These are phyloP conservation scores for Amphibolis antarctica DNA, from an alignment of 106 monocot species.

Conservation along the genomic window DNA sequence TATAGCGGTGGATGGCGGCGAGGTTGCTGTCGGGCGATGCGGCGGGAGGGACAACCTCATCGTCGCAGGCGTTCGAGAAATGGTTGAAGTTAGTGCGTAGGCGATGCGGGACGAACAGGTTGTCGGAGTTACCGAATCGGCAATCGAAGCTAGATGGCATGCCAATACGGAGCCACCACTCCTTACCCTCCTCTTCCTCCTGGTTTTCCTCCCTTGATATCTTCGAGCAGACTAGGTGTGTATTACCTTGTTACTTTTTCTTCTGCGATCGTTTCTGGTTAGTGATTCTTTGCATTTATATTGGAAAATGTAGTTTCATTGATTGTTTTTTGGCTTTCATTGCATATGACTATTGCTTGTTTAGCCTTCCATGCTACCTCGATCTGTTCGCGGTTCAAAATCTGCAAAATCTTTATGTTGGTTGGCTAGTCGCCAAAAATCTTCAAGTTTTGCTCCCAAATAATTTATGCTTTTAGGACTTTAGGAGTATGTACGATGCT, in stretches of 20 bases:
- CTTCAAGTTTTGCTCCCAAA: too few species aligned
- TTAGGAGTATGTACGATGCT: too few species aligned
- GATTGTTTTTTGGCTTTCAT: too few species aligned
- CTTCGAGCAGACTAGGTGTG: not conserved
- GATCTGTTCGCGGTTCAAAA: too few species aligned
- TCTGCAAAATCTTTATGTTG: too few species aligned
- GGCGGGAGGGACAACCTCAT: constrained; percentile 4
- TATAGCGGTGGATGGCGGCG: constrained; percentile 13
- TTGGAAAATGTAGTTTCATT: not conserved
- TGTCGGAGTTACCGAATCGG: constrained; percentile 41
- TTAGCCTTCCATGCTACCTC: too few species aligned
- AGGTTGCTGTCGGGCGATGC: constrained; percentile 30
- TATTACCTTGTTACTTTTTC: not conserved
- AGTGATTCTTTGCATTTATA: not conserved
- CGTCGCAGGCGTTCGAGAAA: constrained; percentile 37
- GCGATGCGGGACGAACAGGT: constrained; percentile 26
- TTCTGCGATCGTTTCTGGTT: not conserved
- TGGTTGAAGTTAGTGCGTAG: constrained; percentile 51
- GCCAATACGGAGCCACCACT: constrained; percentile 12
- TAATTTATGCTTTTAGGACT: too few species aligned
- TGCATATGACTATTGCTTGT: too few species aligned
- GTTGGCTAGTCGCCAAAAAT: too few species aligned
- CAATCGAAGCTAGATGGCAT: constrained; percentile 13
- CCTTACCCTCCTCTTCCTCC: constrained; percentile 8
- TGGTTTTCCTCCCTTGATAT: not conserved